Evolutionary conservation across 352 stramenopile species (phyloP), one percentile per base, ranked within the genome.

Genomic region (Aphanomyces cochlioides): DNA sequence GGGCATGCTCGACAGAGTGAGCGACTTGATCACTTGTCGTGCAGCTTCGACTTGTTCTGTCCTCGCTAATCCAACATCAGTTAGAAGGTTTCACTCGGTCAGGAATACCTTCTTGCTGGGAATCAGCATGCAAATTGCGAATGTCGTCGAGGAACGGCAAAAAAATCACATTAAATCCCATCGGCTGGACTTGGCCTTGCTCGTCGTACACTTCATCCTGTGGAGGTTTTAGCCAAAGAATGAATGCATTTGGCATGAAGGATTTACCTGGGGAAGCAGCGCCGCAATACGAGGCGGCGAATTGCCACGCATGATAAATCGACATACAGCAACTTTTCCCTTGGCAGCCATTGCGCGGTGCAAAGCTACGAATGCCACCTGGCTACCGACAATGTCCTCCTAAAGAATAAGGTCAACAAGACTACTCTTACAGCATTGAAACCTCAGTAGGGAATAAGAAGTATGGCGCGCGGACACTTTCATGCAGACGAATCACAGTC

Each of bases 71-170:
- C 38, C 41, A 66, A 59, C 43, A 69, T 19, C 21, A 54, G 39
- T 72, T 7, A 57, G 50, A 60, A 40, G 77, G n/a, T 19, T 41
- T 48, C 21, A 73, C 2, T 10, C 39, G 53, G 63, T 56, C 74
- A 28, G 28, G 28, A 28, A 19, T 72, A 88, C 83, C 71, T 56
- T 72, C 77, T 41, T 77, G 74, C 28, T 80, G 56, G 17, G 67
- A 40, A 5, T 86, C 81, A 4, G 80, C 75, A 13, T 79, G 73
- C 19, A 92, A 72, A 34, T 90, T 82, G 43, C 87, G 87, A 58
- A 94, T 90, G 60, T 94, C 87, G 67, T 94, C 87, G 28, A 91
- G 53, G 56, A 90, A 94, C 34, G 87, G 83, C 47, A 94, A 76
- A 57, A 92, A 92, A 28, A 94, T 72, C 19, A 92, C 78, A 45